Evolutionary conservation across 371 early-diverging fungal genomes (phyloP).

Genomic region (Basidiobolus meristosporus): DNA sequence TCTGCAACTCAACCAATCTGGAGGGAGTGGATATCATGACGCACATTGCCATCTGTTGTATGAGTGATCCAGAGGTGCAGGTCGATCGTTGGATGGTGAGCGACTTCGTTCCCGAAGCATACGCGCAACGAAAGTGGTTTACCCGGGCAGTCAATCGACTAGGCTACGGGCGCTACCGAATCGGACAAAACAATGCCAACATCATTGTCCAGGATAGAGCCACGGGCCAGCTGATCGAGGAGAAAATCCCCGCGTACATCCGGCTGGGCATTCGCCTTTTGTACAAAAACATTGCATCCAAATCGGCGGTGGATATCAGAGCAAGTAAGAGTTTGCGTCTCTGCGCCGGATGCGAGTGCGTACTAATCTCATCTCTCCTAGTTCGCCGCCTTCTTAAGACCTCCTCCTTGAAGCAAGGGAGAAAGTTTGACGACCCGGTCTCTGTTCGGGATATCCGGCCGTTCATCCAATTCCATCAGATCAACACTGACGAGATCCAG

Average conservation of each 20-base stretch:
- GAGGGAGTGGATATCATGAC: conserved; percentile 57
- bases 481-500: conserved; percentile 28
- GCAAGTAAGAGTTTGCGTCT: neutral
- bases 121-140: conserved; percentile 66
- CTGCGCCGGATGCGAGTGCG: neutral
- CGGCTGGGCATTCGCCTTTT: conserved; percentile 67
- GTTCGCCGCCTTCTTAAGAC: conserved; percentile 19
- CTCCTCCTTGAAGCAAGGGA: conserved; percentile 55
- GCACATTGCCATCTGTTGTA: conserved; percentile 55
- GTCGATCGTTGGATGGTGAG: conserved; percentile 48
- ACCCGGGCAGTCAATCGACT: conserved; percentile 52
- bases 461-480: conserved; percentile 61
- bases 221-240: conserved; percentile 57
- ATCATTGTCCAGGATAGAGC: conserved; percentile 58
- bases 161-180: conserved; percentile 48
- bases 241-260: conserved; percentile 67
- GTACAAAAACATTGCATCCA: conserved; percentile 30
- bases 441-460: conserved; percentile 45
- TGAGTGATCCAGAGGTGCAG: conserved; percentile 29
- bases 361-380: conserved; percentile 9
- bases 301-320: conserved; percentile 6
- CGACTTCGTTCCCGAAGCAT: conserved; percentile 55
- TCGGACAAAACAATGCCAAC: conserved; percentile 56
- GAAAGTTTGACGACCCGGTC: conserved; percentile 46
- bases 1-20: conserved; percentile 24